Evolutionary conservation across 306 rosid species (phyloP).

Genomic region (Dalbergia cochinchinensis): DNA sequence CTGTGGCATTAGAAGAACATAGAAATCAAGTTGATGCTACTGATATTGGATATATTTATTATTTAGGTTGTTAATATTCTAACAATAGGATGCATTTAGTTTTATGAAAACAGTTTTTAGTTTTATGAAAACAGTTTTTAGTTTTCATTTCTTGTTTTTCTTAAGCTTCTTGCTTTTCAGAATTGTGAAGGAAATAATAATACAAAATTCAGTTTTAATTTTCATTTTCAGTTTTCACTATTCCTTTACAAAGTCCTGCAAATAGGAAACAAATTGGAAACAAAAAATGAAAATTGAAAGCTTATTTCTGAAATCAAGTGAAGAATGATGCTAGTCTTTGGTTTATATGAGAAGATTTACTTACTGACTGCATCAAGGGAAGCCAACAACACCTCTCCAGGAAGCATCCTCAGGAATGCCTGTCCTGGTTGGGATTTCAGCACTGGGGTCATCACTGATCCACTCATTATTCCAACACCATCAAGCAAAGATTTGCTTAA

Average conservation of each 20-base stretch:
- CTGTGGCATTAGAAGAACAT: constrained; percentile 53
- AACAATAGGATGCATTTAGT: too few relatives aligned
- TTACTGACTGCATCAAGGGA: constrained; percentile 97
- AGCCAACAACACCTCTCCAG: constrained; percentile 89
- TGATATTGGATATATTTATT: not conserved
- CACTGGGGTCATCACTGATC: constrained; percentile 81
- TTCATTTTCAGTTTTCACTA: too few relatives aligned
- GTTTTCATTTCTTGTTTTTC: too few relatives aligned
- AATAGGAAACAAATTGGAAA: too few relatives aligned
- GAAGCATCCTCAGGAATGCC: constrained; percentile 75
- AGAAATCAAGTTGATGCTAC: constrained; percentile 16
- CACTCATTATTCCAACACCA: constrained; percentile 84
- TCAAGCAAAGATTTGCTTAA: constrained; percentile 80
- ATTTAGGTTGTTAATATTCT: not conserved
- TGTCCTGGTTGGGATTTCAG: constrained; percentile 84
- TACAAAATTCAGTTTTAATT: too few relatives aligned
- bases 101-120: too few relatives aligned
- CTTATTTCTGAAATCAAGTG: not conserved
- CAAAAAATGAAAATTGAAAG: too few relatives aligned
- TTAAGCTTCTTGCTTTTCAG: too few relatives aligned
- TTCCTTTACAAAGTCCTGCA: too few relatives aligned
- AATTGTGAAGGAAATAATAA: too few relatives aligned
- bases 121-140: too few relatives aligned
- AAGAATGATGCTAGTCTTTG: not conserved
- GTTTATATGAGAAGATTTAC: constrained; percentile 43